Evolutionary conservation across 2,329 filamentous ascomycete genomes (phyloP).

Genomic region (Botrytis elliptica): DNA sequence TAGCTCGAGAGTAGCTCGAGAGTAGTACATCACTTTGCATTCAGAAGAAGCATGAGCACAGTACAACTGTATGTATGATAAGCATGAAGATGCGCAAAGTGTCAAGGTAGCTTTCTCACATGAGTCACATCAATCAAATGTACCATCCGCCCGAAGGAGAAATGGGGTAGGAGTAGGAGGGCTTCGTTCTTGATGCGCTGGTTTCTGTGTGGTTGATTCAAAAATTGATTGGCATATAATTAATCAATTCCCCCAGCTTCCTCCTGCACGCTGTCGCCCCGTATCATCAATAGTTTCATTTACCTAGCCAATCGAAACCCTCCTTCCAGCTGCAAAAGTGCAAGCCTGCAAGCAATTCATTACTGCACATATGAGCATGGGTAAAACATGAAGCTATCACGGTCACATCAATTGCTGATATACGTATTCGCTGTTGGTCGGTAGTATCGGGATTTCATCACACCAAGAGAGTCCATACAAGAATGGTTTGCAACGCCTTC

Average conservation of each 20-base stretch:
- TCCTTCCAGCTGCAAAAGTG: neutral
- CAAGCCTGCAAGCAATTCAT: constrained; percentile 15
- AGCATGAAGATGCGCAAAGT: constrained; percentile 5
- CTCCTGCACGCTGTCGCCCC: constrained; percentile 12
- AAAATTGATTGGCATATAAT: constrained; percentile 18
- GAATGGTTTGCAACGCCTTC: neutral
- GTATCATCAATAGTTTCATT: constrained; percentile 22
- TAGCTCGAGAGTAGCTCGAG: neutral
- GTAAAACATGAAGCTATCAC: constrained; percentile 8
- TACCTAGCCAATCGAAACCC: constrained; percentile 5
- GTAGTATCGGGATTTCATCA: constrained; percentile 10
- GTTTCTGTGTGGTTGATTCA: constrained; percentile 17
- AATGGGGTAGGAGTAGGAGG: neutral
- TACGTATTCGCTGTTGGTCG: neutral
- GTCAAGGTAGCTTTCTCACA: neutral
- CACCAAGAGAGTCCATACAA: constrained; percentile 11
- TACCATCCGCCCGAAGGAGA: neutral
- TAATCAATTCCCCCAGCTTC: constrained; percentile 15
- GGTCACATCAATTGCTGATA: neutral
- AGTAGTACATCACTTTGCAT: neutral
- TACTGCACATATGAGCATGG: constrained; percentile 18
- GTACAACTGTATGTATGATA: neutral
- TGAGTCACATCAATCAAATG: constrained; percentile 2
- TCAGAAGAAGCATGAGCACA: neutral
- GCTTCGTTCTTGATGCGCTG: constrained; percentile 14